Evolutionary conservation across 495 filamentous ascomycete species (phyloP), one percentile per base, ranked within the genome.

Genomic region (Hypomontagnella monticulosa): DNA sequence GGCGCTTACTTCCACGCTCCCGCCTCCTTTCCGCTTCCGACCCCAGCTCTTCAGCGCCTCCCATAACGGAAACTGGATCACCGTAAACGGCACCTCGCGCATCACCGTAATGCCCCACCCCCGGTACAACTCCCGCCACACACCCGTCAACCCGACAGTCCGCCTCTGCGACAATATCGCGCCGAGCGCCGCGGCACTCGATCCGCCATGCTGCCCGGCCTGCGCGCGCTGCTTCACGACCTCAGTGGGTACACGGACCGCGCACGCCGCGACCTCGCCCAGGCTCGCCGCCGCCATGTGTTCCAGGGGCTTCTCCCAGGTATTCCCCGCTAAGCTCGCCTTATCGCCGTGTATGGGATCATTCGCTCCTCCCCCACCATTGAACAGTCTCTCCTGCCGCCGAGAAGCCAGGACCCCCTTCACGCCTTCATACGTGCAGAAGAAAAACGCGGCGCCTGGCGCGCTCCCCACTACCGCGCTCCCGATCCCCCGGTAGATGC

Each of bases 1-100:
- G 1, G 89, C 92, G 14, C 86, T 83, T 0, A 93, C 83, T 38
- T 87, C 77, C 71, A 40, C 33, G 6, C 27, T 9, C 0, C 49
- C 32, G 32, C 42, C 27, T 4, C n/a, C n/a, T 10, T 74, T 65
- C 65, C 78, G 19, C 44, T 71, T 76, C 1, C 81, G 69, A 0
- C 78, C 76, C 76, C 76, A 80, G 18, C 62, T 71, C 82, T 98
- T 99, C 79, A 98, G 84, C 2, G 84, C 88, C 77, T 99, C 95
- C 95, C 95, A 99, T 70, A 99, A 83, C 14, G 95, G 96, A 70
- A 99, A 99, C 75, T 99, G 95, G 34, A 99, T 86, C 9, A 97
- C 87, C 4, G 95, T 98, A 66, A 99, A 99, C 7, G 95, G 95
- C 53, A 99, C 96, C 80, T 99, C 95, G 46, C 95, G 87, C 79